Evolutionary conservation across 192 early-diverging fungal genomes (phyloP).

Genomic region (Coemansia reversa): DNA sequence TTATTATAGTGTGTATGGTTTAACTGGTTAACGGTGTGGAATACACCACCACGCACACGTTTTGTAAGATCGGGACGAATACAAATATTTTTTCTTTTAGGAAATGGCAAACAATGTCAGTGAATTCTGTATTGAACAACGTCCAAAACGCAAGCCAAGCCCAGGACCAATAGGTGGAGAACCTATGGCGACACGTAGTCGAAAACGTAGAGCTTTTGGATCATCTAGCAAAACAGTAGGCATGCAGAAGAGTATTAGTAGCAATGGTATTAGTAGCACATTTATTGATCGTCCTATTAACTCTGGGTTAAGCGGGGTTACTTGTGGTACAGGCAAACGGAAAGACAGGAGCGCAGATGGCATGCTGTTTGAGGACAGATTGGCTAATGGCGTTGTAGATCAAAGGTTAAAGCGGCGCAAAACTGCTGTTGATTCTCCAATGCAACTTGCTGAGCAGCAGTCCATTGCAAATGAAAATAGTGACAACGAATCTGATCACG

Average conservation of each 20-base stretch:
- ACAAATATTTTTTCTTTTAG: neutral
- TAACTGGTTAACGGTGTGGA: neutral
- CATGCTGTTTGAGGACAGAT: neutral
- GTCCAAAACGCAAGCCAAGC: neutral
- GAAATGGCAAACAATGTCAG: neutral
- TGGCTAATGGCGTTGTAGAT: neutral
- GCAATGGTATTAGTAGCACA: neutral
- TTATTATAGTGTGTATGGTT: neutral
- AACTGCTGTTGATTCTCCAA: neutral
- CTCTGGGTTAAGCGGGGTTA: neutral
- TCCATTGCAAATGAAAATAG: neutral
- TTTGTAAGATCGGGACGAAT: neutral
- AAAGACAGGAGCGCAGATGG: neutral
- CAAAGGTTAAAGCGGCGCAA: neutral
- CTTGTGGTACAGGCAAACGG: neutral
- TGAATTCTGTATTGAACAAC: neutral
- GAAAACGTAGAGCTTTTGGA: neutral
- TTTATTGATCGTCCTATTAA: neutral
- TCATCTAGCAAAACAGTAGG: neutral
- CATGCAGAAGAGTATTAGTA: neutral
- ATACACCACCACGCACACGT: neutral
- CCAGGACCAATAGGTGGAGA: neutral
- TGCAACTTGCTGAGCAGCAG: neutral
- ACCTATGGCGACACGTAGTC: neutral
- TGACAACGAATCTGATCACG: neutral